Percentiles rank a stretch among this genome's conserved stretches.
These are phyloP conservation scores for Salix viminalis DNA, from an alignment of 345 rosid genomes.

Conservation along the genomic window DNA sequence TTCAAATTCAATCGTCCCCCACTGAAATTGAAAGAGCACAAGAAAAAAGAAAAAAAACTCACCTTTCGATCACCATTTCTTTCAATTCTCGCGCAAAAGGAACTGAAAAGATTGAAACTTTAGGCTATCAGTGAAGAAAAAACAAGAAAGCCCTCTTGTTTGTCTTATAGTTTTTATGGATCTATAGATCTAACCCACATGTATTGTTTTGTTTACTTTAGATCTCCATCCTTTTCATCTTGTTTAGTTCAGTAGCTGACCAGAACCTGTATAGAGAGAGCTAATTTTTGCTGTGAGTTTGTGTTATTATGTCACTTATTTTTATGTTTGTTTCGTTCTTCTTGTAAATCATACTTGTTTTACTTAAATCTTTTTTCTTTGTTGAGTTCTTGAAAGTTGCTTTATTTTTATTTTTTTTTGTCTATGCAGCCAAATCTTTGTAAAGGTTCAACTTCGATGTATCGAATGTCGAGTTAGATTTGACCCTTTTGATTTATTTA, in stretches of 20 bases:
- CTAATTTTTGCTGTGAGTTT: conserved; percentile 35
- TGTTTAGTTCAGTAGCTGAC: conserved; percentile 31
- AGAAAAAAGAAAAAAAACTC: background rate
- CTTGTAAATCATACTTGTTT: conserved; percentile 9
- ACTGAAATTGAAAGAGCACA: background rate
- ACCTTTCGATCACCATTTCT: background rate
- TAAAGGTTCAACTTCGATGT: conserved; percentile 4
- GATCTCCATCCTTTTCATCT: conserved; percentile 49
- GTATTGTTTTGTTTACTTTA: conserved; percentile 44
- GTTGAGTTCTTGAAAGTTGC: background rate
- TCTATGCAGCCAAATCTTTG: background rate
- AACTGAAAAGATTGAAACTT: background rate
- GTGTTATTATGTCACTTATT: background rate
- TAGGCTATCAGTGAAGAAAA: background rate
- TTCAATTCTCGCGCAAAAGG: background rate
- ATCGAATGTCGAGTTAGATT: conserved; percentile 22
- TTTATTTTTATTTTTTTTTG: background rate
- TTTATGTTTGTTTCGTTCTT: background rate
- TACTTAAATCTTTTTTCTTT: background rate
- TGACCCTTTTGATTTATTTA: conserved; percentile 8
- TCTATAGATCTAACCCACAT: conserved; percentile 51
- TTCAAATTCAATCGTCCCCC: conserved; percentile 5
- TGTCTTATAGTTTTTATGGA: conserved; percentile 26
- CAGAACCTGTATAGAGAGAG: background rate
- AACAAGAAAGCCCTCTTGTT: background rate